Evolutionary conservation across 1,284 basidiomycete species (phyloP), one percentile per base, ranked within the genome.

Genomic region (Cerioporus squamosus): DNA sequence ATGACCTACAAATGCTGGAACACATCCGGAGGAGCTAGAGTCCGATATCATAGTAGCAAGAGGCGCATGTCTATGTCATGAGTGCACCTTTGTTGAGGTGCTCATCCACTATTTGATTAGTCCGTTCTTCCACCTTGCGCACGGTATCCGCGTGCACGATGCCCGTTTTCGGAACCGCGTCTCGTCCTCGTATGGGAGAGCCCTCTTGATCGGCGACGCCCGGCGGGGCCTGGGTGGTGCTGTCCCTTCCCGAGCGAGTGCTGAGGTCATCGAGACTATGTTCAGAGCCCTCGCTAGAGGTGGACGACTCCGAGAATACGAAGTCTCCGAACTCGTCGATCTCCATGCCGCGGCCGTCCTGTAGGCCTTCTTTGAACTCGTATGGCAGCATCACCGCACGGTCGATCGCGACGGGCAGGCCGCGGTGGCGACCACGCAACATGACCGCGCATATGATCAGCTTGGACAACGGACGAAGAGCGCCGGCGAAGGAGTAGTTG

Each of bases 351-450:
- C 49, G 47, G 2, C 44, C 61, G 46, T 62, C 53, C 15, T 60
- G 59, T 12, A 38, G 40, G 31, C 49, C 53, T 18, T 66, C 53
- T 18, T 66, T 62, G 62, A 83, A 85, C 62, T 89, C 87, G 55
- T 77, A 77, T 1, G 90, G 90, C n/a, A 93, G 77, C 72, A 92
- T 80, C 52, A 93, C 82, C 1, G 94, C 93, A 26, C 94, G 88
- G 74, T 97, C 93, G 58, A 97, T 95, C 17, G 94, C 94, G 17
- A 91, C 88, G 0, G 93, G 92, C 5, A 95, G 76, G 38, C 94
- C 94, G 47, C 97, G 87, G 74, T 98, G 96, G 12, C 95, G 83
- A 8, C 96, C 96, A 62, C 96, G 88, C 54, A 98, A 80, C 94
- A 98, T 98, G 64, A 98, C 94, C 4, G 82, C 71, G 65, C 85